Conservation (phyloP, 2,329 filamentous ascomycete species). For the Fusarium sp. region DNA sequence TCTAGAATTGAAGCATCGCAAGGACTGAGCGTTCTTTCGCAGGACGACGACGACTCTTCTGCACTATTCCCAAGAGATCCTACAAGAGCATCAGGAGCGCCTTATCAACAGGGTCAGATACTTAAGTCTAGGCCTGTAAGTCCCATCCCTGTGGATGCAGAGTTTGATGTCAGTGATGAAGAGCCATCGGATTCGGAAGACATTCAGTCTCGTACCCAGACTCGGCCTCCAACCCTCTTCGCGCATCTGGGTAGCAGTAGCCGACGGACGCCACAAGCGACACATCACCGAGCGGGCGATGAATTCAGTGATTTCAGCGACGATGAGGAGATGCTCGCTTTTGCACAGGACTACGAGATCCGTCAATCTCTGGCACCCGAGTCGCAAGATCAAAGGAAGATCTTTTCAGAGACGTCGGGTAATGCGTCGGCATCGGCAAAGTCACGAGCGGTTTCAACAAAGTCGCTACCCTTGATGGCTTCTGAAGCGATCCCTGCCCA, state of each 20-base stretch:
- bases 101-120: conserved; percentile 1
- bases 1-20: conserved; percentile 25
- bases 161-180: conserved; percentile 41
- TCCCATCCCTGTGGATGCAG: conserved; percentile 16
- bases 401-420: conserved; percentile 59
- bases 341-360: conserved; percentile 60
- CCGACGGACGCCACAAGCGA: conserved; percentile 28
- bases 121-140: not conserved
- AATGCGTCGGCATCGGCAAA: conserved; percentile 50
- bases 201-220: conserved; percentile 29
- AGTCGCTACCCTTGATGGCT: conserved; percentile 35
- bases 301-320: conserved; percentile 59
- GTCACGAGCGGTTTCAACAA: conserved; percentile 46
- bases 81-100: not conserved
- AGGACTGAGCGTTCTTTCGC: conserved; percentile 37
- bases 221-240: conserved; percentile 8
- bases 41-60: conserved; percentile 34
- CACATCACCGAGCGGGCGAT: conserved; percentile 39
- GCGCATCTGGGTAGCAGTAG: not conserved
- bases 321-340: conserved; percentile 60
- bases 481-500: conserved; percentile 55
- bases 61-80: conserved; percentile 40
- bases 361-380: conserved; percentile 44
- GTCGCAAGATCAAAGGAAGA: conserved; percentile 45
- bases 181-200: conserved; percentile 45